Evolutionary conservation across 176 grass and related monocot genomes (phyloP), one percentile per base, ranked within the genome.

Genomic region (Leersia perrieri): DNA sequence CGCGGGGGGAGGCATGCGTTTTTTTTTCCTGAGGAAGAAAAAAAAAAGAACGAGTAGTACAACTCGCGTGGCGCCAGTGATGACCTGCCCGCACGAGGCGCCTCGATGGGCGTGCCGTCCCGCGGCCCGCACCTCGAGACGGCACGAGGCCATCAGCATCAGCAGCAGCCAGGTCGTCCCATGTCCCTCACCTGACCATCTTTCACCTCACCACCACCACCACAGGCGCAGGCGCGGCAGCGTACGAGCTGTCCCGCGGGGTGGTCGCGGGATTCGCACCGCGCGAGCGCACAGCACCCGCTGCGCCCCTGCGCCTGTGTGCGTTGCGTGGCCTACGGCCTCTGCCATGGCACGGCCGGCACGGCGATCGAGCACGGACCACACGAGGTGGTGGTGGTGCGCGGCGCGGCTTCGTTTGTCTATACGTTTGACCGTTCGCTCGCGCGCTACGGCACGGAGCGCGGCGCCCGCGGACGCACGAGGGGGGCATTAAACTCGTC

Each of bases 401-500:
- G 45, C 16, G 15, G 16, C 5, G 45, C 33, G 5, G 1, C 20
- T 22, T 38, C 22, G 66, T 68, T 84, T 84, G 82, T 60, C 68
- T n/a, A n/a, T n/a, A n/a, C 68, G 7, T 16, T 22, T 3, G 16
- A 65, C 2, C 51, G 53, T 16, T 34, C 76, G 70, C 45, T 57
- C 10, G 57, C 71, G 38, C 65, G n/a, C n/a, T n/a, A n/a, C n/a
- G n/a, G n/a, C n/a, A n/a, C n/a, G n/a, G n/a, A n/a, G n/a, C n/a
- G n/a, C n/a, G n/a, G 33, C 38, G 16, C 57, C 84, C 58, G 68
- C 84, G n/a, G n/a, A n/a, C 79, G 86, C 80, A 88, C 86, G 80
- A 88, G 86, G 86, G 74, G 3, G 60, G 80, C 80, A 73, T 88
- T 83, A 58, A 88, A 65, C 36, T 53, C n/a, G n/a, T n/a, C 39